A percentile compares a stretch with the other conserved stretches of the same genome.
Evolutionary conservation across 1,284 basidiomycete genomes (phyloP).

Genomic region (Omphalotus olearius): DNA sequence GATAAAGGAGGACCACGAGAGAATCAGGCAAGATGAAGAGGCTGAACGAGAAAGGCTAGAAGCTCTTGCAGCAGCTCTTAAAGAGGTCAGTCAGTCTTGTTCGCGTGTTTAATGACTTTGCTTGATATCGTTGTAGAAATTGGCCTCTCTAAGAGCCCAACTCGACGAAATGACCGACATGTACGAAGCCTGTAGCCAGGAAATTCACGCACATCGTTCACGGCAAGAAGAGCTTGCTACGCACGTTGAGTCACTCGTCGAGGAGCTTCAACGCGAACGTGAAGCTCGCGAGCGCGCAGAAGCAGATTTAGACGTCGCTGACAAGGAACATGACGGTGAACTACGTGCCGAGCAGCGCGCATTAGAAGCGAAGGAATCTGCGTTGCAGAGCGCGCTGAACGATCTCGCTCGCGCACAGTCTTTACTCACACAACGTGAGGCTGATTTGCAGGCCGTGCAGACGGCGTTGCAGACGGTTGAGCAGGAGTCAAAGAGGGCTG

Average conservation of each 20-base stretch:
- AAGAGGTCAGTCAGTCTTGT: slow-evolving; percentile 51
- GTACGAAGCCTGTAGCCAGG: slow-evolving; percentile 56
- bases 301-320: slow-evolving; percentile 49
- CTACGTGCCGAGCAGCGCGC: slow-evolving; percentile 55
- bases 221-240: slow-evolving; percentile 73
- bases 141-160: slow-evolving; percentile 53
- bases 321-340: slow-evolving; percentile 56
- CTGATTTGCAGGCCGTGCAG: slow-evolving; percentile 76
- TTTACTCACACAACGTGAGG: slow-evolving; percentile 61
- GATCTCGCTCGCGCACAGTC: slow-evolving; percentile 61
- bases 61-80: slow-evolving; percentile 66
- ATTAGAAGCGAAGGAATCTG: slow-evolving; percentile 64
- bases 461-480: slow-evolving; percentile 63
- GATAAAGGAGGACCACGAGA: slow-evolving; percentile 43
- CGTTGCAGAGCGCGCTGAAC: slow-evolving; percentile 54
- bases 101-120: background rate
- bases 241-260: slow-evolving; percentile 73
- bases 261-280: slow-evolving; percentile 56
- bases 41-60: slow-evolving; percentile 72
- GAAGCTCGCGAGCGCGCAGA: slow-evolving; percentile 52
- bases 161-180: slow-evolving; percentile 57
- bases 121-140: slow-evolving; percentile 50
- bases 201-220: slow-evolving; percentile 56
- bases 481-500: slow-evolving; percentile 66
- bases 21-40: slow-evolving; percentile 56